Conservation (phyloP, 208 protist species). For the Novymonas esmeraldas region DNA sequence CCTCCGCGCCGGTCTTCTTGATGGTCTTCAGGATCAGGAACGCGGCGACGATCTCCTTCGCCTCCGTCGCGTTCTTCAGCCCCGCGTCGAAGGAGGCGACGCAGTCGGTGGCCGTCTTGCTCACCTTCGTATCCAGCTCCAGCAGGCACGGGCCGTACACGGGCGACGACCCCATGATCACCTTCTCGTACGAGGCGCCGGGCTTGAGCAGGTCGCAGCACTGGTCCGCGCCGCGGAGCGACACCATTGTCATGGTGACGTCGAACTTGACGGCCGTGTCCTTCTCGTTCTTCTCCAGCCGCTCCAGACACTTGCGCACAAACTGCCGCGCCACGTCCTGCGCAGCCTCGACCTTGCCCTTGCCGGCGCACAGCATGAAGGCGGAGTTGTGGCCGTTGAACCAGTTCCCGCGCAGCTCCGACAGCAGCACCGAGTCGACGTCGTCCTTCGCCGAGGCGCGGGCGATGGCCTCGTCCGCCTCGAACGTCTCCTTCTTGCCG, state of each 20-base stretch:
- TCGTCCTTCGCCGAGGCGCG: conserved; percentile 34
- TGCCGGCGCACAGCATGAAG: conserved; percentile 60
- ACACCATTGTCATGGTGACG: conserved; percentile 63
- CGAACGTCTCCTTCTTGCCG: conserved; percentile 77
- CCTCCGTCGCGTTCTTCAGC: conserved; percentile 44
- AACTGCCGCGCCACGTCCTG: conserved; percentile 44
- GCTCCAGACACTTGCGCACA: conserved; percentile 50
- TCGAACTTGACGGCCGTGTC: conserved; percentile 58
- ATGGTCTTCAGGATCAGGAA: conserved; percentile 80
- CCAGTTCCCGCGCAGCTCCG: conserved; percentile 73
- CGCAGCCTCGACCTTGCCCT: conserved; percentile 38
- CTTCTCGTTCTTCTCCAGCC: conserved; percentile 58
- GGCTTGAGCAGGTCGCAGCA: conserved; percentile 64
- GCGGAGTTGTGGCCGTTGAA: conserved; percentile 71
- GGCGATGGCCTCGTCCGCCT: conserved; percentile 66
- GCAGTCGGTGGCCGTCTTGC: conserved; percentile 42
- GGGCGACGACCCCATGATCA: conserved; percentile 65
- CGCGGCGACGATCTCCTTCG: conserved; percentile 56
- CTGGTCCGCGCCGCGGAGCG: conserved; percentile 52
- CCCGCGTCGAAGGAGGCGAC: conserved; percentile 48
- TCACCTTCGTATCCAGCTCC: conserved; percentile 49
- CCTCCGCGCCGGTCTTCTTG: conserved; percentile 52
- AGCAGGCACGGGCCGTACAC: conserved; percentile 79
- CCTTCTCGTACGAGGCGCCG: conserved; percentile 38
- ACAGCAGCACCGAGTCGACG: conserved; percentile 74